Evolutionary conservation across 1,284 basidiomycete species (phyloP).

Genomic region (Cryptococcus sp.): DNA sequence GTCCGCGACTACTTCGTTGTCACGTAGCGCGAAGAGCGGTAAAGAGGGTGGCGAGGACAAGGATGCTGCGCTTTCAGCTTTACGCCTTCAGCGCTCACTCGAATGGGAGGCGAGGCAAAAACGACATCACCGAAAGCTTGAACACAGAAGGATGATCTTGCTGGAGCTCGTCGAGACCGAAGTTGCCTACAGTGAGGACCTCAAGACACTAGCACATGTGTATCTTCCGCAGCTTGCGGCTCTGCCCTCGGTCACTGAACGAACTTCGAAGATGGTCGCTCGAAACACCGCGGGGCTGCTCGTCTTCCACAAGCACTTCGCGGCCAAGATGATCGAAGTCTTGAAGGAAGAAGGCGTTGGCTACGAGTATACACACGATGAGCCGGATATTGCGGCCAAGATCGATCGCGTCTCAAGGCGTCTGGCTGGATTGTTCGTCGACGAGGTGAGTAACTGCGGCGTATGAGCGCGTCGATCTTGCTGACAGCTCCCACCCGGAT

Average conservation of each 20-base stretch:
- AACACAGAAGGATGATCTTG: conserved; percentile 47
- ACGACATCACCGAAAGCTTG: conserved; percentile 22
- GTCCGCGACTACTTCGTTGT: conserved; percentile 52
- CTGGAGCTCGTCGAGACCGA: conserved; percentile 82
- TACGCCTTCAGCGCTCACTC: conserved; percentile 31
- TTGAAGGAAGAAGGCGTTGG: conserved; percentile 60
- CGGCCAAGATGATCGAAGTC: conserved; percentile 57
- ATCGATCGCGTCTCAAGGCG: conserved; percentile 60
- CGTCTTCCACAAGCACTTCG: conserved; percentile 69
- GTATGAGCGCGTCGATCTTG: no score
- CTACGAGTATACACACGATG: conserved; percentile 29
- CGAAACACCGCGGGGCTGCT: conserved; percentile 76
- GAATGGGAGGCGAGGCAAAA: conserved; percentile 40
- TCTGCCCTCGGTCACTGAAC: conserved; percentile 48
- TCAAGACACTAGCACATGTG: conserved; percentile 68
- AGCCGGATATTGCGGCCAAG: conserved; percentile 27
- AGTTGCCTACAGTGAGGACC: conserved; percentile 72
- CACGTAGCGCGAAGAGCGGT: conserved; percentile 47
- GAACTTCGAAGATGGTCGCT: conserved; percentile 56
- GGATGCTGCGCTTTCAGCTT: conserved; percentile 24
- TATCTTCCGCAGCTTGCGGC: conserved; percentile 56
- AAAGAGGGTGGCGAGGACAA: conserved; percentile 37
- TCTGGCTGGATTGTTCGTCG: conserved; percentile 66
- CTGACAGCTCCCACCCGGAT: conserved; percentile 4
- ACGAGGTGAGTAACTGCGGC: conserved; percentile 59